Percentiles rank a stretch among this genome's conserved stretches.
Conservation (phyloP, 176 grass and related monocot genomes). For the Carex pumila region DNA sequence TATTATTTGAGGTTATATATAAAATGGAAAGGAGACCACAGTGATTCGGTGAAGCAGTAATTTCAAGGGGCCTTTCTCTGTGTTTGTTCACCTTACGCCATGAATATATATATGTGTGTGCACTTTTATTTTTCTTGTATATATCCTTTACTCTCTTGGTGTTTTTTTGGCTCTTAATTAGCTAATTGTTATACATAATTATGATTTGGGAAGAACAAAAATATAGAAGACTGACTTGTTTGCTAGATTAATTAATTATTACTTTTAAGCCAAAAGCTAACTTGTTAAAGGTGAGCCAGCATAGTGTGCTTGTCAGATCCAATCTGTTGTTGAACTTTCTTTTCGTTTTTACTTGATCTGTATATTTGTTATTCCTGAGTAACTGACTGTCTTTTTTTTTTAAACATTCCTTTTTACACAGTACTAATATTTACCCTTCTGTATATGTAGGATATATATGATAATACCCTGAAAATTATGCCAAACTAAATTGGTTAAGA, state of each 20-base stretch:
- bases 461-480: background rate
- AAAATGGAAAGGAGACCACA: background rate
- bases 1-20: background rate
- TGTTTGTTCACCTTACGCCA: background rate
- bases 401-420: background rate
- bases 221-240: background rate
- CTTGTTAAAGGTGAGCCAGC: background rate
- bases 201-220: background rate
- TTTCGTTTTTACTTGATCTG: background rate
- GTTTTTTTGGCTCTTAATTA: background rate
- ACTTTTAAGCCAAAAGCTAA: background rate
- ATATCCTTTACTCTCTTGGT: background rate
- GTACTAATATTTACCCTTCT: background rate
- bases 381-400: background rate
- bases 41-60: background rate
- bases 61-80: background rate
- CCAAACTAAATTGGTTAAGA: background rate
- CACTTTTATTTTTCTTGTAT: background rate
- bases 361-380: background rate
- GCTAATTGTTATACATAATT: background rate
- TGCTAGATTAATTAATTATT: background rate
- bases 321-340: background rate
- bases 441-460: background rate
- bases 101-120: background rate
- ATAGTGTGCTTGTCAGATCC: conserved; percentile 1